A percentile compares a stretch with the other conserved stretches of the same genome.
Evolutionary conservation across 805 yeast species (phyloP).

Genomic region (Phaffomyces thermotolerans): DNA sequence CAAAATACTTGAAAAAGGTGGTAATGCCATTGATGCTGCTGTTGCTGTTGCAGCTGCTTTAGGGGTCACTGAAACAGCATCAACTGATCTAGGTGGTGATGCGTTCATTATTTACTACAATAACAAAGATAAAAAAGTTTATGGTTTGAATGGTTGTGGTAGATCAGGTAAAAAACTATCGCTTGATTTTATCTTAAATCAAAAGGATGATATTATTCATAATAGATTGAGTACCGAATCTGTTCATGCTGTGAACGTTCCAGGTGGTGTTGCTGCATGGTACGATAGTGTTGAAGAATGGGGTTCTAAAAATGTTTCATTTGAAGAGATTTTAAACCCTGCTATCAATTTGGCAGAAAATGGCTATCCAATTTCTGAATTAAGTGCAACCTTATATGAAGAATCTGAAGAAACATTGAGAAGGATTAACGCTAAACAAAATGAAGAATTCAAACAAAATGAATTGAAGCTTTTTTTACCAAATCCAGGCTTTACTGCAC

Average conservation of each 20-base stretch:
- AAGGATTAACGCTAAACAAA: slow-evolving; percentile 25
- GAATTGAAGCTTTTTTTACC: slow-evolving; percentile 31
- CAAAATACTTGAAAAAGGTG: slow-evolving; percentile 58
- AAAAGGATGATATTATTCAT: slow-evolving; percentile 33
- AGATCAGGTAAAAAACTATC: slow-evolving; percentile 47
- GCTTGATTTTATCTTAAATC: slow-evolving; percentile 39
- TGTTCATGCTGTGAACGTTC: slow-evolving; percentile 59
- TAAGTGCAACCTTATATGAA: slow-evolving; percentile 48
- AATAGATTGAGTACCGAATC: slow-evolving; percentile 46
- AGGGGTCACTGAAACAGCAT: slow-evolving; percentile 49
- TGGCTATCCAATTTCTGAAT: slow-evolving; percentile 58
- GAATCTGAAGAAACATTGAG: slow-evolving; percentile 33
- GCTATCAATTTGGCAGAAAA: slow-evolving; percentile 63
- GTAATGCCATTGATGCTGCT: slow-evolving; percentile 64
- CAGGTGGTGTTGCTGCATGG: slow-evolving; percentile 82
- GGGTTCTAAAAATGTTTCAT: slow-evolving; percentile 63
- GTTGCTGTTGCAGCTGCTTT: slow-evolving; percentile 53
- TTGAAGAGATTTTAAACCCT: slow-evolving; percentile 52
- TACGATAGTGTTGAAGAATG: slow-evolving; percentile 56
- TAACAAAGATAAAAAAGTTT: slow-evolving; percentile 40
- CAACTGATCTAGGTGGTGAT: slow-evolving; percentile 64
- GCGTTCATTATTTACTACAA: slow-evolving; percentile 59
- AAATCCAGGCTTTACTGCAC: slow-evolving; percentile 35
- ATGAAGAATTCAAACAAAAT: slow-evolving; percentile 25
- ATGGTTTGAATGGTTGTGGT: slow-evolving; percentile 74